Evolutionary conservation across 805 yeast species (phyloP).

Genomic region (Kodamaea kakaduensis): DNA sequence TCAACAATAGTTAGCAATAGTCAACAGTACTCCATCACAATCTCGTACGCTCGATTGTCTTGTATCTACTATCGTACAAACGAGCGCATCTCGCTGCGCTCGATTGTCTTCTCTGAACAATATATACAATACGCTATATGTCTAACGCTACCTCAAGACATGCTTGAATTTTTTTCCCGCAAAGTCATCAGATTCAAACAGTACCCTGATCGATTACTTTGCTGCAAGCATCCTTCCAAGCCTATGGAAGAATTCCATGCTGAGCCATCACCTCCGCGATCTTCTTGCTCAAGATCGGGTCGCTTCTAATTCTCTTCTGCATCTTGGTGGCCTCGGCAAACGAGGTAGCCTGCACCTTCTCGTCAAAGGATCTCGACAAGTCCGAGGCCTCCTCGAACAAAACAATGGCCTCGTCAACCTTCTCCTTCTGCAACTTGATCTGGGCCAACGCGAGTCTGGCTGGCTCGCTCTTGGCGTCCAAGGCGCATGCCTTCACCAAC

Average conservation of each 20-base stretch:
- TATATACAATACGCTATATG: no score
- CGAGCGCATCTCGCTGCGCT: no score
- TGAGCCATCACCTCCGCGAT: conserved; percentile 55
- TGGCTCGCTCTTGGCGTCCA: conserved; percentile 86
- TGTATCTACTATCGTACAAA: no score
- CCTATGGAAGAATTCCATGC: conserved; percentile 13
- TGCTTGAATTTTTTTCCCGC: no score
- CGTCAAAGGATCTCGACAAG: conserved; percentile 79
- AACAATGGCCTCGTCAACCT: conserved; percentile 74
- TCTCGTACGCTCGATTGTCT: no score
- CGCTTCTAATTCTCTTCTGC: conserved; percentile 73
- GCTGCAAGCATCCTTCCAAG: no score
- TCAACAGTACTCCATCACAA: no score
- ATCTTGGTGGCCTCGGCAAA: conserved; percentile 90
- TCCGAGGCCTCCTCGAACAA: conserved; percentile 80
- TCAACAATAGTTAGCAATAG: no score
- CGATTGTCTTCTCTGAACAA: no score
- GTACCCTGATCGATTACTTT: no score
- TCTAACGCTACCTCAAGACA: no score
- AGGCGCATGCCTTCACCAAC: conserved; percentile 68
- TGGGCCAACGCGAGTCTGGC: conserved; percentile 92
- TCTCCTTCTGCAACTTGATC: conserved; percentile 76
- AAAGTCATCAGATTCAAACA: no score
- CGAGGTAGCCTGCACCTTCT: conserved; percentile 84
- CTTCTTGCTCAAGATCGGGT: conserved; percentile 60